Evolutionary conservation across 805 yeast genomes (phyloP), one percentile per base, ranked within the genome.

Genomic region (Kluyveromyces starmeri): DNA sequence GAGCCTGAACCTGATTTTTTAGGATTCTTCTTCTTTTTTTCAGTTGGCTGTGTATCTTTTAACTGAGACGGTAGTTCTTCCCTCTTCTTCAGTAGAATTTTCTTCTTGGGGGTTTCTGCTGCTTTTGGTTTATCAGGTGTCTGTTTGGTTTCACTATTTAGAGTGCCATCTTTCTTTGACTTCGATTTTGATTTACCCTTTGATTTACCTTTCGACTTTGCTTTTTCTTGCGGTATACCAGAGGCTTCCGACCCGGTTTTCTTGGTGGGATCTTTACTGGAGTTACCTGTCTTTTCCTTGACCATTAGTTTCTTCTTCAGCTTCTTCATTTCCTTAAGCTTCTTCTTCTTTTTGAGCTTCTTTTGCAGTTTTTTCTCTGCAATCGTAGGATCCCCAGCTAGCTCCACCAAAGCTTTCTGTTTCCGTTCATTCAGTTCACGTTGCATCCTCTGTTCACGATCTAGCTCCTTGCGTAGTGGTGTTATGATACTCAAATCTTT

Each of bases 401-500:
- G 38, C 27, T 48, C 52, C 5, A 44, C 35, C 27, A 55, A 31
- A 2, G 58, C 58, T 18, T 28, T 18, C 33, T 48, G 53, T 2
- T 47, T 46, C 28, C 43, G 53, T 34, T 39, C 42, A 19, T 44
- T 39, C 7, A 49, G 38, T 15, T 39, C 36, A 8, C 36, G 29
- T 23, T 43, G 47, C 28, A 41, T 23, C 7, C 42, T 42, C 19
- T 42, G 42, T 26, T 50, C 48, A 28, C 42, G 48, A 3, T 41
- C 41, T 7, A 52, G 27, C 35, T 53, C 57, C 26, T 49, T 48
- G n/a, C 47, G 46, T 17, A 55, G 20, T 2, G 59, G 46, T 24
- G 40, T 52, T 17, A 57, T 41, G 5, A 54, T 38, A 38, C 54
- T 54, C 5, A 55, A 34, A 12, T 50, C 47, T n/a, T 47, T 45